Percentiles rank a stretch among this genome's conserved stretches.
phyloP scores from a whole-genome alignment of 2,329 filamentous ascomycete genomes.

The Trichoderma semiorbis region DNA sequence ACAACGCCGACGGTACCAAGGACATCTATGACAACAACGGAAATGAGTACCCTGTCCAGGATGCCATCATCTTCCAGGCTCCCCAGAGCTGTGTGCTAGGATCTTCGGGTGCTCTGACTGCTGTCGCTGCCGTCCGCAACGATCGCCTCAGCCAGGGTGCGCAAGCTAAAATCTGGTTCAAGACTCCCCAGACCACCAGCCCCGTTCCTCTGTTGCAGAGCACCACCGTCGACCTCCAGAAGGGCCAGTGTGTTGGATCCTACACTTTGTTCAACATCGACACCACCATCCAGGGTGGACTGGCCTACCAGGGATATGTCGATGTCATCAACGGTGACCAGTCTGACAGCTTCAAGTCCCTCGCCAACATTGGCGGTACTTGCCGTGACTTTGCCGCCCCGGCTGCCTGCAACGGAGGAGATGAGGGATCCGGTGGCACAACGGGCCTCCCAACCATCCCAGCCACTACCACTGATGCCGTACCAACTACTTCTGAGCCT shows the following conservation, averaged over 20 bases:
- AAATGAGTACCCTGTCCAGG: constrained; percentile 50
- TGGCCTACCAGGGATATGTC: constrained; percentile 44
- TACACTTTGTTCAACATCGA: constrained; percentile 48
- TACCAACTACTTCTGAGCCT: background rate
- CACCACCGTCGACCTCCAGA: constrained; percentile 37
- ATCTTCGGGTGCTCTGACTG: constrained; percentile 40
- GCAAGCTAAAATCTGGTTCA: constrained; percentile 43
- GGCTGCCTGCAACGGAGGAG: constrained; percentile 27
- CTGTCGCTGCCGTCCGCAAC: constrained; percentile 49
- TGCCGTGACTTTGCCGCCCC: constrained; percentile 42
- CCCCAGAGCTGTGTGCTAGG: constrained; percentile 55
- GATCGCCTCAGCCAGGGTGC: constrained; percentile 42
- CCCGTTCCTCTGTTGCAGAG: constrained; percentile 41
- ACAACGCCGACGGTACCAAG: constrained; percentile 44
- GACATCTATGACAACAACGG: constrained; percentile 56
- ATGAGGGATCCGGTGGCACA: constrained; percentile 19
- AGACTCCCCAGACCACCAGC: constrained; percentile 38
- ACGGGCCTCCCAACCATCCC: constrained; percentile 18
- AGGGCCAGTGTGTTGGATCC: constrained; percentile 43
- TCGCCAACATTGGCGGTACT: constrained; percentile 41
- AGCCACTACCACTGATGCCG: constrained; percentile 14
- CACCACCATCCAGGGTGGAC: constrained; percentile 42
- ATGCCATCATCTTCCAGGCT: constrained; percentile 52
- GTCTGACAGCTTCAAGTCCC: constrained; percentile 48
- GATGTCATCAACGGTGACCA: constrained; percentile 43